Conservation (phyloP, 768 basidiomycete genomes). For the Terana coerulea region DNA sequence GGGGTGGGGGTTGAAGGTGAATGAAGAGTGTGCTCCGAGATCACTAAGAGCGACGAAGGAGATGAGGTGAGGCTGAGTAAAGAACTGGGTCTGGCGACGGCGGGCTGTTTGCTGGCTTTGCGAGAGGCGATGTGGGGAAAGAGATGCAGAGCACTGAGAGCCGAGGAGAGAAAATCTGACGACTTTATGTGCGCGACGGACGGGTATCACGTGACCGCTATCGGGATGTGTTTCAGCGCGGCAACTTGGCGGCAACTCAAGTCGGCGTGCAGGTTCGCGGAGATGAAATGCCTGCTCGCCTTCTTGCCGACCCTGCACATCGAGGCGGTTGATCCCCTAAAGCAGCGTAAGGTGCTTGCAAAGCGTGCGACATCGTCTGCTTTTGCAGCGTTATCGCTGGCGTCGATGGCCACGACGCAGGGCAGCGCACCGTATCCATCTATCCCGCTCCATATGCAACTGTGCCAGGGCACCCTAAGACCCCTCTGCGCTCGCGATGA, state of each 20-base stretch:
- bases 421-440: no score
- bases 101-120: neutral
- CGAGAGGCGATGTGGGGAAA: neutral
- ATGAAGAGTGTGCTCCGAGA: slow-evolving; percentile 3
- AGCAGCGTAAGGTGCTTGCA: no score
- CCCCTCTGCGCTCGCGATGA: no score
- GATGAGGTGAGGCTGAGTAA: neutral
- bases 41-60: neutral
- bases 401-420: no score
- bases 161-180: neutral
- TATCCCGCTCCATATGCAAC: no score
- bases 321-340: no score
- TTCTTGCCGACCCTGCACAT: neutral
- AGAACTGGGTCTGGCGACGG: no score
- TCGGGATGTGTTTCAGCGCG: neutral
- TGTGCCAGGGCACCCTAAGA: no score
- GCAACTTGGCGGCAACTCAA: neutral
- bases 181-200: neutral
- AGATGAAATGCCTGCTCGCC: neutral
- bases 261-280: neutral
- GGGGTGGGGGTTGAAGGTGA: slow-evolving; percentile 12
- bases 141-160: neutral
- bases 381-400: neutral
- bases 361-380: neutral
- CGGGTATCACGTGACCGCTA: slow-evolving; percentile 3